A percentile compares a stretch with the other conserved stretches of the same genome.
Evolutionary conservation across 352 stramenopile species (phyloP).

Genomic region (Phytophthora aleatoria): DNA sequence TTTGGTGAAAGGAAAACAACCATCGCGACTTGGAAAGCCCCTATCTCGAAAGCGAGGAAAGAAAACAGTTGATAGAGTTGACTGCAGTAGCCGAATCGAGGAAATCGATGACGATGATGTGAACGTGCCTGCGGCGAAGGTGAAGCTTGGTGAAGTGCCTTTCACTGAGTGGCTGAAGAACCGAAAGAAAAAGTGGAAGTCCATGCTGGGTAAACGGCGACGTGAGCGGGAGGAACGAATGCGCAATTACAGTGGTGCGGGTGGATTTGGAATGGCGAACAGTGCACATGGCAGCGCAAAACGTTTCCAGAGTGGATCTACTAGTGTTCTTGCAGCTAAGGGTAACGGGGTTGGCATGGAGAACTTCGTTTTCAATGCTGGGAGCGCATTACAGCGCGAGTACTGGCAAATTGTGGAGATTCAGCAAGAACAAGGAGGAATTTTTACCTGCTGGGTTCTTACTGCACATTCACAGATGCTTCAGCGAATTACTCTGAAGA

Average conservation of each 20-base stretch:
- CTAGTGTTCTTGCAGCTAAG: constrained; percentile 17
- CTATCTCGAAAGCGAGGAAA: constrained; percentile 20
- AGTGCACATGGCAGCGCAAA: constrained; percentile 38
- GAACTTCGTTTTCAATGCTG: constrained; percentile 78
- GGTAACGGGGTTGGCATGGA: constrained; percentile 72
- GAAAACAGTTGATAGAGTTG: constrained; percentile 18
- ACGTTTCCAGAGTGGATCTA: constrained; percentile 39
- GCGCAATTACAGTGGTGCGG: constrained; percentile 30
- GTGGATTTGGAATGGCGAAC: constrained; percentile 39
- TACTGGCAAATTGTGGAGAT: constrained; percentile 87
- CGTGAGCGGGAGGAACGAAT: constrained; percentile 60
- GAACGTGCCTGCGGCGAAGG: constrained; percentile 19
- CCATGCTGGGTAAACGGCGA: constrained; percentile 58
- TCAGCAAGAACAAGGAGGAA: constrained; percentile 75
- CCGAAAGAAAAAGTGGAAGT: constrained; percentile 82
- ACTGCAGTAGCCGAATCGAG: constrained; percentile 24
- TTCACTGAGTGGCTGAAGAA: constrained; percentile 67
- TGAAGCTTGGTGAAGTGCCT: constrained; percentile 65
- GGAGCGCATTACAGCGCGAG: constrained; percentile 57
- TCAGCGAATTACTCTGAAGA: constrained; percentile 73
- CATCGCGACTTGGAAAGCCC: constrained; percentile 13
- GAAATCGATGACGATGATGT: constrained; percentile 36
- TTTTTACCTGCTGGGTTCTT: constrained; percentile 97
- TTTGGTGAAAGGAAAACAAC: constrained; percentile 38
- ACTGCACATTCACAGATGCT: constrained; percentile 80